Evolutionary conservation across 768 basidiomycete species (phyloP).

Genomic region (Boletus subcaerulescens): DNA sequence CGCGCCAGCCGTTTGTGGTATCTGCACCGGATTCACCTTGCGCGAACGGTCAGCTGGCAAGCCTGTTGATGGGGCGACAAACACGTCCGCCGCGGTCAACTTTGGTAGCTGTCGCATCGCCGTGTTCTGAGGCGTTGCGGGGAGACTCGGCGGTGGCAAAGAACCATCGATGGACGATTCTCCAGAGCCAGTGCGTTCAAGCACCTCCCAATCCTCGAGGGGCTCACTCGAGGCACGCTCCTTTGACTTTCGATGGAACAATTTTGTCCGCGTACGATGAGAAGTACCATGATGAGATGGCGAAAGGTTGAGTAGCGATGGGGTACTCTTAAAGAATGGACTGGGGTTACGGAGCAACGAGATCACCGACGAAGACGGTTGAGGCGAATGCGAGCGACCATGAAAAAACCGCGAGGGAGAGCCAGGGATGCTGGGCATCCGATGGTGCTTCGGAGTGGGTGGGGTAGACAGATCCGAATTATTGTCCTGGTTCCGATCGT

Average conservation of each 20-base stretch:
- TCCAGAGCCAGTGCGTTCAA: conserved; percentile 28
- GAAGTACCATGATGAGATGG: conserved; percentile 32
- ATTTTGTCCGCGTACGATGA: conserved; percentile 29
- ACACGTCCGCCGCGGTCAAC: conserved; percentile 9
- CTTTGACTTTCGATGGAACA: conserved; percentile 35
- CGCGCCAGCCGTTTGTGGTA: conserved; percentile 15
- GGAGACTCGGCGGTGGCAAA: conserved; percentile 19
- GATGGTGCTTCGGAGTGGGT: conserved; percentile 31
- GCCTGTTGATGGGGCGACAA: conserved; percentile 12
- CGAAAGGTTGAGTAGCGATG: conserved; percentile 30
- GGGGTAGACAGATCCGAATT: conserved; percentile 33
- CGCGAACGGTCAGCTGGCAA: conserved; percentile 16
- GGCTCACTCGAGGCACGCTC: conserved; percentile 33
- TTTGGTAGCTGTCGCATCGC: conserved; percentile 15
- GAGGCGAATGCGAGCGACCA: conserved; percentile 29
- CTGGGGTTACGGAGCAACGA: conserved; percentile 34
- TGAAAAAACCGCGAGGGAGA: conserved; percentile 34
- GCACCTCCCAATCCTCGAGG: conserved; percentile 33
- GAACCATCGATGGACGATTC: conserved; percentile 25
- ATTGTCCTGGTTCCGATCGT: conserved; percentile 29
- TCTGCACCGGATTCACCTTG: conserved; percentile 25
- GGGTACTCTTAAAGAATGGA: conserved; percentile 35
- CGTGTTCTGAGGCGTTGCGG: conserved; percentile 19
- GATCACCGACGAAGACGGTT: conserved; percentile 34
- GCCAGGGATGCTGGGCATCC: conserved; percentile 29